These are phyloP conservation scores for Lactarius tabidus DNA, from an alignment of 768 basidiomycete genomes.

Conservation along the genomic window DNA sequence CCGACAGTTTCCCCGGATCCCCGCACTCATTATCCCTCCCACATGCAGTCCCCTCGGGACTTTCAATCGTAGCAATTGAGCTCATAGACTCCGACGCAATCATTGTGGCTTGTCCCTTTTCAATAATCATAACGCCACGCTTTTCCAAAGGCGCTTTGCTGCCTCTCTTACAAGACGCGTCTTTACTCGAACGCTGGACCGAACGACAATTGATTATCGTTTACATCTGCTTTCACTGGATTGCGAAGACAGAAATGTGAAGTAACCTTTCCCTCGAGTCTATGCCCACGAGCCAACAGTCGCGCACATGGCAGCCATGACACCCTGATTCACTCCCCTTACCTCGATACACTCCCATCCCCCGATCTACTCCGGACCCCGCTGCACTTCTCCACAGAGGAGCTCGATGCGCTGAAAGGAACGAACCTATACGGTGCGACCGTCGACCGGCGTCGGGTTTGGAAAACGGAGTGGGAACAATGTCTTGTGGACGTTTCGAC, in stretches of 20 bases:
- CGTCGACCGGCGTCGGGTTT: conserved; percentile 55
- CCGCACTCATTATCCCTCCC: background rate
- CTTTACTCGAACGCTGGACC: conserved; percentile 41
- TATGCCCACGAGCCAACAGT: conserved; percentile 3
- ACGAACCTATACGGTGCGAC: conserved; percentile 82
- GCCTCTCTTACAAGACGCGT: conserved; percentile 34
- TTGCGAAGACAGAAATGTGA: conserved; percentile 41
- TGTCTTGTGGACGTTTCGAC: conserved; percentile 44
- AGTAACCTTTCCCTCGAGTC: conserved; percentile 13
- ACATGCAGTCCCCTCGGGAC: conserved; percentile 36
- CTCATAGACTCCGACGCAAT: conserved; percentile 47
- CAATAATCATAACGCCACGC: conserved; percentile 57
- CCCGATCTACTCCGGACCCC: conserved; percentile 59
- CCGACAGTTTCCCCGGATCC: background rate
- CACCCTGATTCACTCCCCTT: conserved; percentile 46
- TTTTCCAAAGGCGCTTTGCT: conserved; percentile 43
- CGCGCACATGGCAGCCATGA: conserved; percentile 15
- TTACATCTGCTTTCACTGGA: conserved; percentile 65
- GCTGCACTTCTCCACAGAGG: conserved; percentile 60
- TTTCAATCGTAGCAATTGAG: conserved; percentile 46
- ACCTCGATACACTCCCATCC: conserved; percentile 64
- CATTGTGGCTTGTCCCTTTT: conserved; percentile 65
- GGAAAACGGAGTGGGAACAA: conserved; percentile 58
- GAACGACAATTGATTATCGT: conserved; percentile 65
- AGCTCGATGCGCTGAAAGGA: conserved; percentile 65